Conservation (phyloP, 202 grass and related monocot genomes). For the Carex sylvatica region DNA sequence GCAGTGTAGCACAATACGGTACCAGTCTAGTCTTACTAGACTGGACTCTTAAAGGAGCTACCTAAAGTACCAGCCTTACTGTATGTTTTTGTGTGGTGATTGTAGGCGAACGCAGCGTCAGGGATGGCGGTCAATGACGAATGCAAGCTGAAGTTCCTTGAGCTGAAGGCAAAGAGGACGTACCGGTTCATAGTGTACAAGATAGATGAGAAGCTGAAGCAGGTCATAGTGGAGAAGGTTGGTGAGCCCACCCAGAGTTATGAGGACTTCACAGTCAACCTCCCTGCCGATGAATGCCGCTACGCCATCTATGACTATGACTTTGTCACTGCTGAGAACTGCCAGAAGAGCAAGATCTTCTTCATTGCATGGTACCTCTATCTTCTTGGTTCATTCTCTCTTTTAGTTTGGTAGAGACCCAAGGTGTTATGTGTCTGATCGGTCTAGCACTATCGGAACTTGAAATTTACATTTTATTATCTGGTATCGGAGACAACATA, state of each 20-base stretch:
- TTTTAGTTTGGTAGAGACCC: background rate
- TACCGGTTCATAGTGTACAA: constrained; percentile 48
- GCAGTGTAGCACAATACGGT: background rate
- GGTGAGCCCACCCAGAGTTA: constrained; percentile 38
- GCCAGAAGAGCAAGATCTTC: constrained; percentile 41
- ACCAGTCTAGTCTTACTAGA: background rate
- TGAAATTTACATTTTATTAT: background rate
- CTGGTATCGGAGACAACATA: background rate
- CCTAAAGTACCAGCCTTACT: background rate
- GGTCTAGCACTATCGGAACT: background rate
- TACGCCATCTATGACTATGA: constrained; percentile 40
- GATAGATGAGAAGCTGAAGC: constrained; percentile 46
- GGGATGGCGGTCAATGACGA: constrained; percentile 52
- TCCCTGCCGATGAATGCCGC: constrained; percentile 30
- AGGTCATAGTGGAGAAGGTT: constrained; percentile 42
- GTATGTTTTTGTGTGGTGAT: background rate
- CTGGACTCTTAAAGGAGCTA: background rate
- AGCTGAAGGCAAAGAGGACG: constrained; percentile 46
- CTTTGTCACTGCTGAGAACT: constrained; percentile 35
- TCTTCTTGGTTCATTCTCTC: too few relatives aligned
- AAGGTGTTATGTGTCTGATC: background rate
- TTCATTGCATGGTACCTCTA: constrained; percentile 26
- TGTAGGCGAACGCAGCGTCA: constrained; percentile 43
- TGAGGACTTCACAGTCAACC: constrained; percentile 40
- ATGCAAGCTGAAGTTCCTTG: constrained; percentile 45